Evolutionary conservation across 225 moss, liverwort and hornwort species (phyloP).

Genomic region (Polytrichum commune): DNA sequence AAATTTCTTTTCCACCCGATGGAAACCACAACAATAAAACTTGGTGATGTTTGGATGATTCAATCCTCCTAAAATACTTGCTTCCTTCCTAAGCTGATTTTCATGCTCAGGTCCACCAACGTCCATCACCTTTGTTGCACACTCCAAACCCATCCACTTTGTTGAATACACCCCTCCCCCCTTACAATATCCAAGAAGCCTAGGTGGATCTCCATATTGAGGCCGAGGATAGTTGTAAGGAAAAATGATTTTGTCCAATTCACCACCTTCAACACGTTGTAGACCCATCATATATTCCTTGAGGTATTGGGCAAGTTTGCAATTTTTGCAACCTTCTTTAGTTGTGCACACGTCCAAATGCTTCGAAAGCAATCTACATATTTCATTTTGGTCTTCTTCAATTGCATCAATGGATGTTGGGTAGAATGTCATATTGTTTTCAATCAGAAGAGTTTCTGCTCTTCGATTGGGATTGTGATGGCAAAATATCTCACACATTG

Average conservation of each 20-base stretch:
- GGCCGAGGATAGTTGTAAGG: background rate
- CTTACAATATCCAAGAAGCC: background rate
- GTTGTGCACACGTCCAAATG: background rate
- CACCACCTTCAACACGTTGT: background rate
- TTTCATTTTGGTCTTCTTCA: background rate
- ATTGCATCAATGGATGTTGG: background rate
- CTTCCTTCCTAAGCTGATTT: background rate
- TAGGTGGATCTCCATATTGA: background rate
- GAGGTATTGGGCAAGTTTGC: background rate
- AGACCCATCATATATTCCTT: background rate
- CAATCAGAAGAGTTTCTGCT: background rate
- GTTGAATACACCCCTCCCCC: background rate
- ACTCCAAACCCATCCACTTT: background rate
- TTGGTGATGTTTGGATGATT: slow-evolving; percentile 1
- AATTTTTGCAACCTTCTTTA: background rate
- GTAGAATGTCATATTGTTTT: background rate
- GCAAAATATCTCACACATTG: background rate
- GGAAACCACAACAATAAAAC: background rate
- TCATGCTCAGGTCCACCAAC: background rate
- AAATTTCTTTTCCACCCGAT: background rate
- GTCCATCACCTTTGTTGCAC: background rate
- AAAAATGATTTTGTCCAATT: background rate
- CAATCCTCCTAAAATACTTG: background rate
- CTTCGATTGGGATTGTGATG: background rate
- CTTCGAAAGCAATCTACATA: background rate